Percentiles rank a stretch among this genome's conserved stretches.
phyloP scores from a whole-genome alignment of 805 yeast species.

The Suhomyces emberorum region DNA sequence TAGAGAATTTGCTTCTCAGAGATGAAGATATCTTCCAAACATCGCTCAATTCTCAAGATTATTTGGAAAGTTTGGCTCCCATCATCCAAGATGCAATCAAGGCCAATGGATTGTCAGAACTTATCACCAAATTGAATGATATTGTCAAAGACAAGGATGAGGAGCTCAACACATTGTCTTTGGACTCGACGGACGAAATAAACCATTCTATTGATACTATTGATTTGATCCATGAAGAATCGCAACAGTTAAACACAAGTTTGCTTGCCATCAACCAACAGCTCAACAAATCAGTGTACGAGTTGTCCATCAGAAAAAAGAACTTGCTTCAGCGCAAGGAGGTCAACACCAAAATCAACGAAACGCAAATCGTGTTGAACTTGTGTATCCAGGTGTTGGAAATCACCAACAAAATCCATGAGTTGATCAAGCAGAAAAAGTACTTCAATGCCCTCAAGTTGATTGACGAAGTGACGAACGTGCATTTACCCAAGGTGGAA shows the following conservation, averaged over 20 bases:
- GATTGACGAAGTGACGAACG: slow-evolving; percentile 66
- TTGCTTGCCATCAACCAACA: slow-evolving; percentile 54
- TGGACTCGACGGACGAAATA: slow-evolving; percentile 55
- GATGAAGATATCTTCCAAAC: slow-evolving; percentile 44
- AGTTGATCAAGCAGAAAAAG: slow-evolving; percentile 66
- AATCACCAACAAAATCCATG: slow-evolving; percentile 80
- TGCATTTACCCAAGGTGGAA: slow-evolving; percentile 67
- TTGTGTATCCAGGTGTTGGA: slow-evolving; percentile 80
- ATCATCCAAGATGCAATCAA: slow-evolving; percentile 62
- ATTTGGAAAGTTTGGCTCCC: slow-evolving; percentile 77
- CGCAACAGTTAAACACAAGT: slow-evolving; percentile 55
- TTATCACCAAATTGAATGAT: slow-evolving; percentile 53
- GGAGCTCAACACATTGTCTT: slow-evolving; percentile 61
- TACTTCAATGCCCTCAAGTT: slow-evolving; percentile 85
- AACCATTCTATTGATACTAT: slow-evolving; percentile 61
- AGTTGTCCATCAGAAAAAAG: slow-evolving; percentile 61
- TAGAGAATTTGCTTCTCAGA: slow-evolving; percentile 37
- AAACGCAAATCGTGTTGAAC: slow-evolving; percentile 65
- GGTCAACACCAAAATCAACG: slow-evolving; percentile 63
- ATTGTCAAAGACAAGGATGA: slow-evolving; percentile 59
- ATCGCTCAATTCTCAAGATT: slow-evolving; percentile 59
- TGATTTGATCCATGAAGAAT: slow-evolving; percentile 54
- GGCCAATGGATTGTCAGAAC: slow-evolving; percentile 50
- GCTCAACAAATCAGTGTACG: slow-evolving; percentile 62
- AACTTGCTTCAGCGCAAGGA: slow-evolving; percentile 58